Base-by-base conservation (phyloP, 306 rosid species). In the Purshia tridentata region DNA sequence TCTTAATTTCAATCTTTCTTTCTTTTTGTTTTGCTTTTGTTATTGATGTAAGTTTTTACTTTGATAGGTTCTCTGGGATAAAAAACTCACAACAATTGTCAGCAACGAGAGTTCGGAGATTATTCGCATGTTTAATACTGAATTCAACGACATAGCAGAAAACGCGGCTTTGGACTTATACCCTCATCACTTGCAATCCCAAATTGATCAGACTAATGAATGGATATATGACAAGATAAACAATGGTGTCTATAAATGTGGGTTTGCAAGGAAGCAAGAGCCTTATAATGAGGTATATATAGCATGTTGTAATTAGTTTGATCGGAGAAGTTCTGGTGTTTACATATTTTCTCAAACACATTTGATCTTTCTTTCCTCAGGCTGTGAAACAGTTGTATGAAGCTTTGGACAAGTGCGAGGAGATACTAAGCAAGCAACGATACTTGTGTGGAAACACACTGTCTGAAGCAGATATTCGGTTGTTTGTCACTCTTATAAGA, bases 401-500 rank as follows among this genome's bases (percentile, higher is more conserved):
- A 77, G 90, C 97, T 73, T 74, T 94, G 72, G 98, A 94, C 75
- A 86, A 77, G 84, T 89, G 98, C 67, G 98, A 91, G 65, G 78
- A 80, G 63, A 88, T 89, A 87, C 83, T 94, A 15, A 79, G 86
- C 80, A 87, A 81, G 86, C 98, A 94, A 76, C 95, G 90, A 8
- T 94, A 86, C 80, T 62, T 94, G 59, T 94, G 97, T 42, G 96
- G 98, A 75, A 72, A 83, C 79, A 85, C 84, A 47, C 69, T 91
- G 51, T 74, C 96, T 23, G 97, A 94, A 87, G 89, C 96, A n/a
- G 98, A 94, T 79, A 73, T 94, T 74, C 95, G 95, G 16, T 79
- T 94, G 81, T 94, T 94, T 63, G 98, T 94, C 76, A 94, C 98
- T 69, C 86, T 94, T 44, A 91, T 91, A 78, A 83, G 98, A 89